These are phyloP conservation scores for Meira miltonrushii DNA, from an alignment of 1,284 basidiomycete genomes.

Conservation along the genomic window DNA sequence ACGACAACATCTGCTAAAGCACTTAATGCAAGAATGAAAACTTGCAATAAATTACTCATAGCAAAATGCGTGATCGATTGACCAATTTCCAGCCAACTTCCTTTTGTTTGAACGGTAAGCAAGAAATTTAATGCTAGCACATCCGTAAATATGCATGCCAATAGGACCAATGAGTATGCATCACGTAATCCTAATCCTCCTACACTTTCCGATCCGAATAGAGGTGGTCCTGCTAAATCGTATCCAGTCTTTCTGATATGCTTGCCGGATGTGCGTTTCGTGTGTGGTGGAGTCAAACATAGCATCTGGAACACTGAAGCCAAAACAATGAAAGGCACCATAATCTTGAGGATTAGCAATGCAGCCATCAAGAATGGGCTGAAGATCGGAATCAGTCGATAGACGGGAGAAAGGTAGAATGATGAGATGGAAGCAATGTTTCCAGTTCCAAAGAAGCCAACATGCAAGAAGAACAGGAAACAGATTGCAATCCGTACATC, in stretches of 20 bases:
- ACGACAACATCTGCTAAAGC: slow-evolving; percentile 6
- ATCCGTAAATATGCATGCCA: slow-evolving; percentile 38
- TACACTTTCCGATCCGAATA: slow-evolving; percentile 23
- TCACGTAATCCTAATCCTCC: slow-evolving; percentile 36
- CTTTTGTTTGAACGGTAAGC: slow-evolving; percentile 73
- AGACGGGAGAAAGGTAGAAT: slow-evolving; percentile 84
- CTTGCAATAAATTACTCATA: slow-evolving; percentile 69
- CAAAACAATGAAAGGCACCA: slow-evolving; percentile 59
- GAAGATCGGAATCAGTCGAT: slow-evolving; percentile 79
- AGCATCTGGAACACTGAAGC: slow-evolving; percentile 60
- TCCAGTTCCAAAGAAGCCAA: slow-evolving; percentile 75
- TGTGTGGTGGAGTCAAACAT: slow-evolving; percentile 13
- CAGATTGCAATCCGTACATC: slow-evolving; percentile 72
- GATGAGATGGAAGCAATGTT: slow-evolving; percentile 82
- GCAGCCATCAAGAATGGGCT: slow-evolving; percentile 74
- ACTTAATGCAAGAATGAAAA: slow-evolving; percentile 10
- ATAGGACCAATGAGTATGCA: slow-evolving; percentile 28
- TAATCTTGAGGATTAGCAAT: slow-evolving; percentile 60
- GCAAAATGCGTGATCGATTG: slow-evolving; percentile 83
- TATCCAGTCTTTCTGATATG: slow-evolving; percentile 1
- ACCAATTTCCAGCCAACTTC: slow-evolving; percentile 85
- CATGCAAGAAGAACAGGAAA: slow-evolving; percentile 80
- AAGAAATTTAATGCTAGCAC: slow-evolving; percentile 69
- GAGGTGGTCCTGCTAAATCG: slow-evolving; percentile 17
- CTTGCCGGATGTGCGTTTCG: not conserved